Conservation (phyloP, 2,329 filamentous ascomycete genomes). For the Trichoderma sp. region DNA sequence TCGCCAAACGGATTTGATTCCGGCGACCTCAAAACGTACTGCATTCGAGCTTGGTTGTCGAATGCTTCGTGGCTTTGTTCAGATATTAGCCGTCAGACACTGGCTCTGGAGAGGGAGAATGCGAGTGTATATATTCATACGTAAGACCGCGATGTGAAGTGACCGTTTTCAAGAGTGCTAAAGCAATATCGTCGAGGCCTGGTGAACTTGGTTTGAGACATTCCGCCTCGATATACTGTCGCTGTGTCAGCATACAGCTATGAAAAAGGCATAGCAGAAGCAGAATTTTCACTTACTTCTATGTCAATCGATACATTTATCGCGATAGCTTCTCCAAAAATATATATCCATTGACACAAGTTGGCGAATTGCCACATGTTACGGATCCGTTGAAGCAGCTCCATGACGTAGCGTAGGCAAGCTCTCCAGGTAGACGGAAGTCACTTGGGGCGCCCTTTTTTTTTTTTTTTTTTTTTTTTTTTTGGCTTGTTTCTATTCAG, state of each 20-base stretch:
- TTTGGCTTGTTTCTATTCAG: neutral
- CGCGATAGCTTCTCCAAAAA: conserved; percentile 87
- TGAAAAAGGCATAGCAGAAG: neutral
- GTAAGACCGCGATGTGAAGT: conserved; percentile 91
- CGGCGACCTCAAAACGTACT: conserved; percentile 81
- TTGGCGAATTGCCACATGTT: conserved; percentile 97
- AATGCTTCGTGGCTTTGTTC: conserved; percentile 74
- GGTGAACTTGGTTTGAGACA: conserved; percentile 79
- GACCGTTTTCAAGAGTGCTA: conserved; percentile 86
- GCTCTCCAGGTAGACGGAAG: conserved; percentile 38
- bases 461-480: neutral
- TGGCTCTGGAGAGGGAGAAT: neutral
- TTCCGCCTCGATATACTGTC: conserved; percentile 82
- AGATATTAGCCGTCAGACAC: conserved; percentile 29
- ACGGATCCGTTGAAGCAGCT: conserved; percentile 57
- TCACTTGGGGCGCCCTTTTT: neutral
- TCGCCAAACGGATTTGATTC: conserved; percentile 81
- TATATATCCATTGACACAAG: conserved; percentile 87
- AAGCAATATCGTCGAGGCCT: conserved; percentile 76
- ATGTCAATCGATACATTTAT: conserved; percentile 87
- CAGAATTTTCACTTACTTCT: conserved; percentile 61
- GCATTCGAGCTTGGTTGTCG: conserved; percentile 88
- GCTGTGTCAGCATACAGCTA: neutral
- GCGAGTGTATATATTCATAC: conserved; percentile 54
- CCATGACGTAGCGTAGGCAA: conserved; percentile 24